phyloP scores from a whole-genome alignment of 148 eudicot species.

The Amaranthus palmeri region DNA sequence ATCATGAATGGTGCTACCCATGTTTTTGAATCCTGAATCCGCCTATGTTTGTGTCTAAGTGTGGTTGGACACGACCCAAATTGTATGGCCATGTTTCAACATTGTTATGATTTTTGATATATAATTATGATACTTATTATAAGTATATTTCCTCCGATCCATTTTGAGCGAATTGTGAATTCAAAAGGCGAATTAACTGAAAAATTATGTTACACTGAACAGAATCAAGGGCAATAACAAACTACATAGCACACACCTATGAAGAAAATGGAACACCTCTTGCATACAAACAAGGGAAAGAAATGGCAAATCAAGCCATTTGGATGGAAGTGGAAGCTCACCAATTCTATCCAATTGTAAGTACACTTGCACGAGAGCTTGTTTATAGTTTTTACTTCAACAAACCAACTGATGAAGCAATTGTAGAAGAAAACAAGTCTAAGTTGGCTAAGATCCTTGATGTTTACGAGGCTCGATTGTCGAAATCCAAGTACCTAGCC shows the following conservation, averaged over 20 bases:
- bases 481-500: slow-evolving; percentile 53
- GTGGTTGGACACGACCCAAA: no score
- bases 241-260: slow-evolving; percentile 44
- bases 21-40: no score
- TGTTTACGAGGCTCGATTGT: slow-evolving; percentile 56
- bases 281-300: slow-evolving; percentile 30
- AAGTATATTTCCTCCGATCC: no score
- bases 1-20: no score
- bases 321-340: slow-evolving; percentile 74
- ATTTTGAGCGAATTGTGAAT: no score
- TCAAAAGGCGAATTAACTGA: no score
- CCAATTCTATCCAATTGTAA: slow-evolving; percentile 42
- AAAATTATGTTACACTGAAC: background rate
- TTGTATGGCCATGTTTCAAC: no score
- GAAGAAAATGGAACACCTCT: slow-evolving; percentile 46
- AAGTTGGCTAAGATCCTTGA: slow-evolving; percentile 54
- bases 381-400: slow-evolving; percentile 18
- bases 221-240: slow-evolving; percentile 76
- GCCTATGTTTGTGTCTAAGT: no score
- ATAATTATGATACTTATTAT: no score
- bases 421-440: slow-evolving; percentile 34
- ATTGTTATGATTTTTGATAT: no score
- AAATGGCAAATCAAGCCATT: slow-evolving; percentile 35
- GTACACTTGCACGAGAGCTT: slow-evolving; percentile 37
- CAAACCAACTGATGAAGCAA: slow-evolving; percentile 28